These are phyloP conservation scores for Schwanniomyces sp. DNA, from an alignment of 805 yeast genomes.

Conservation along the genomic window DNA sequence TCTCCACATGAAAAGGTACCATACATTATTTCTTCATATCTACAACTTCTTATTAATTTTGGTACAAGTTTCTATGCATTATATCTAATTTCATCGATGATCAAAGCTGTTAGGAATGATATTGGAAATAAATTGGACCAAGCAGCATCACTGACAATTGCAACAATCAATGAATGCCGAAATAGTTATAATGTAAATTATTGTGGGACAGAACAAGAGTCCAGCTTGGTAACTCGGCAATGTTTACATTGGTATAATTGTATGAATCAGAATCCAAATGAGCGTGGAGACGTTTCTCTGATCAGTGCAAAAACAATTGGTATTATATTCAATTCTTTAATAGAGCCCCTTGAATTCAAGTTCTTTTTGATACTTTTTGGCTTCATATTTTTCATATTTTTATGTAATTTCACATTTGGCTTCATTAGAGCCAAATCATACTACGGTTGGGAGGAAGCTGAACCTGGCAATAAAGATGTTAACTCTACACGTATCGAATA, in stretches of 20 bases:
- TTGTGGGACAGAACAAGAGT: constrained; percentile 55
- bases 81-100: constrained; percentile 42
- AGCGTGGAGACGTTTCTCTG: constrained; percentile 49
- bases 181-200: constrained; percentile 52
- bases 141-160: constrained; percentile 42
- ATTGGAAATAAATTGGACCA: constrained; percentile 50
- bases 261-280: constrained; percentile 57
- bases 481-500: neutral
- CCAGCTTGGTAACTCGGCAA: constrained; percentile 56
- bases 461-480: neutral
- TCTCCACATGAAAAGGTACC: constrained; percentile 53
- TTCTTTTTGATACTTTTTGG: constrained; percentile 47
- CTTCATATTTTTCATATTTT: constrained; percentile 49
- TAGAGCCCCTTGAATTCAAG: constrained; percentile 68
- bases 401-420: constrained; percentile 65
- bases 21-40: constrained; percentile 59
- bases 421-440: constrained; percentile 58
- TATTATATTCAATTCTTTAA: constrained; percentile 55
- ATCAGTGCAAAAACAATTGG: constrained; percentile 66
- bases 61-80: constrained; percentile 45
- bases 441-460: constrained; percentile 31
- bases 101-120: constrained; percentile 54
- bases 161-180: constrained; percentile 56
- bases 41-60: constrained; percentile 56
- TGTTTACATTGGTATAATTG: constrained; percentile 68